phyloP scores from a whole-genome alignment of 768 basidiomycete genomes.

The Flagelloscypha sp. region DNA sequence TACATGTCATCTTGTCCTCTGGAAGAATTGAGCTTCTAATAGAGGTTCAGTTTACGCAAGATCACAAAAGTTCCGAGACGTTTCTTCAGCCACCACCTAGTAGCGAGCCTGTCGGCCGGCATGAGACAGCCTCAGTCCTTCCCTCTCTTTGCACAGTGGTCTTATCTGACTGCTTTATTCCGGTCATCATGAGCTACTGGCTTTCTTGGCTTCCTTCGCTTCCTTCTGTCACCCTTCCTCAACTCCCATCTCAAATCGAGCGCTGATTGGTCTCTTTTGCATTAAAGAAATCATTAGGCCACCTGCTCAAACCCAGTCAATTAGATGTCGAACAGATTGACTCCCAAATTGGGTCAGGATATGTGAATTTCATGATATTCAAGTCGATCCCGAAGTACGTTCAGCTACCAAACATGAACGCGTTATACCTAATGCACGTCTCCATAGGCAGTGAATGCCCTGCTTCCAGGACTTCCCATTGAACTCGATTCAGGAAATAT shows the following conservation, averaged over 20 bases:
- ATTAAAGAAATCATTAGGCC: slow-evolving; percentile 75
- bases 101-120: too few species aligned
- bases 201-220: slow-evolving; percentile 46
- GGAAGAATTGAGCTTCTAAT: too few species aligned
- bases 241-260: slow-evolving; percentile 68
- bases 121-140: too few species aligned
- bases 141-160: too few species aligned
- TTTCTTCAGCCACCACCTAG: too few species aligned
- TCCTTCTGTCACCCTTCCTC: slow-evolving; percentile 54
- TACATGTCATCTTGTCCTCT: neutral
- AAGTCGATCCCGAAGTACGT: slow-evolving; percentile 69
- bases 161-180: too few species aligned
- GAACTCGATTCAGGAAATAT: slow-evolving; percentile 63
- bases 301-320: slow-evolving; percentile 82
- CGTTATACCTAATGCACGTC: slow-evolving; percentile 5
- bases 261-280: slow-evolving; percentile 85
- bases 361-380: slow-evolving; percentile 77
- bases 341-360: slow-evolving; percentile 87
- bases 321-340: slow-evolving; percentile 83
- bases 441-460: slow-evolving; percentile 68
- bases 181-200: too few species aligned
- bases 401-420: slow-evolving; percentile 4
- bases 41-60: too few species aligned
- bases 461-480: slow-evolving; percentile 60
- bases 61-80: too few species aligned